Evolutionary conservation across 257 asterid genomes (phyloP).

Genomic region (Capsicum rhomboideum): DNA sequence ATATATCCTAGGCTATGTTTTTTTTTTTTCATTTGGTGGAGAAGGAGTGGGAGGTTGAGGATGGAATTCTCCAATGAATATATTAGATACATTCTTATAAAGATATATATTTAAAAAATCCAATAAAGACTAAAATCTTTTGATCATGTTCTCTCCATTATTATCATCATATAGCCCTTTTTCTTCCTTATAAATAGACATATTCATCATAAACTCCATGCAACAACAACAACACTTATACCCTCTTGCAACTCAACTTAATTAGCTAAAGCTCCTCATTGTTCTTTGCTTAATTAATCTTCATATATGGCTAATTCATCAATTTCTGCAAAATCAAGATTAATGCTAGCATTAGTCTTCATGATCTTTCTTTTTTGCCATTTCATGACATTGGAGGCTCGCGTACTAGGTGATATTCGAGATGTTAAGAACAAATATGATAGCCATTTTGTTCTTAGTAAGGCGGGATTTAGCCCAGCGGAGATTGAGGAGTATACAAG

Average conservation of each 20-base stretch:
- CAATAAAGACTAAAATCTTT: neutral
- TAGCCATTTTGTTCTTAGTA: constrained; percentile 12
- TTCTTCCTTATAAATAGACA: constrained; percentile 15
- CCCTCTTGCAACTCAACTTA: neutral
- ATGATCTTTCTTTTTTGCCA: neutral
- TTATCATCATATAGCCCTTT: constrained; percentile 10
- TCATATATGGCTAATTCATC: constrained; percentile 23
- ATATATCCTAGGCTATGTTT: neutral
- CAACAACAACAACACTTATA: constrained; percentile 15
- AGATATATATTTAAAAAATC: neutral
- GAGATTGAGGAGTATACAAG: constrained; percentile 18
- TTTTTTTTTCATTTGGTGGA: neutral
- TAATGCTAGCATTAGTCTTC: constrained; percentile 7
- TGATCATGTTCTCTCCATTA: constrained; percentile 46
- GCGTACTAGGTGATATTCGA: constrained; percentile 4
- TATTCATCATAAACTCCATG: constrained; percentile 17
- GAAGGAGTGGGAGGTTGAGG: neutral
- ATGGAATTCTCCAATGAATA: neutral
- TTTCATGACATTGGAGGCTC: constrained; percentile 6
- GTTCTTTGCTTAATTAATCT: neutral
- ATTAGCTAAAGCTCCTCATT: neutral
- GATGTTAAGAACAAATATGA: neutral
- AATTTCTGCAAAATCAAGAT: neutral
- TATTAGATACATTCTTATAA: neutral
- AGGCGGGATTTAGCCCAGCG: constrained; percentile 18